Conservation (phyloP, 139 green algal genomes). For the Tetraselmis striata region DNA sequence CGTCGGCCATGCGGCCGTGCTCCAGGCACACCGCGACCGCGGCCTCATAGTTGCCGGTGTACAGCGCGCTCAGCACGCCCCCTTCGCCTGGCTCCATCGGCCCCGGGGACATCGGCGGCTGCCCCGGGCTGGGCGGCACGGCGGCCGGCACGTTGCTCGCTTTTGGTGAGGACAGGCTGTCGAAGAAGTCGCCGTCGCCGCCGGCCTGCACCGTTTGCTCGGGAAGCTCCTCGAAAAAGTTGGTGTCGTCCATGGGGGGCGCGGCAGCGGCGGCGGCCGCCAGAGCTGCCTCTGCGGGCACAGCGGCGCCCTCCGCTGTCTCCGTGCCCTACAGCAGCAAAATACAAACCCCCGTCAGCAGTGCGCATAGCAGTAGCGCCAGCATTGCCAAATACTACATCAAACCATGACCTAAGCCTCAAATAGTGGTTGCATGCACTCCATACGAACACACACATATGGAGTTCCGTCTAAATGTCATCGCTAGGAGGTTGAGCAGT, state of each 20-base stretch:
- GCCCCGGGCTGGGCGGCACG: not conserved
- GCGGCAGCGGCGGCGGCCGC: not conserved
- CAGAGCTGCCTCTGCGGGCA: too few species aligned
- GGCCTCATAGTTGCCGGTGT: constrained; percentile 81
- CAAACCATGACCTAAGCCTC: too few species aligned
- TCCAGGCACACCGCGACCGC: constrained; percentile 61
- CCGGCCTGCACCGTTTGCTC: not conserved
- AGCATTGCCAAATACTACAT: too few species aligned
- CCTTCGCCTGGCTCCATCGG: constrained; percentile 1
- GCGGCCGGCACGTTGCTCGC: constrained; percentile 40
- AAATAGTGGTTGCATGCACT: too few species aligned
- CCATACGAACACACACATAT: too few species aligned
- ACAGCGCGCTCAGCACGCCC: constrained; percentile 81
- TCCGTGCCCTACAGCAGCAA: too few species aligned
- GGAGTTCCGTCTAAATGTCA: too few species aligned
- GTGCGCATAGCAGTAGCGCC: too few species aligned
- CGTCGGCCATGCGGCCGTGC: constrained; percentile 76
- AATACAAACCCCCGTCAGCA: too few species aligned
- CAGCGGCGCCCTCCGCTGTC: too few species aligned
- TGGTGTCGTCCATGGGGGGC: not conserved
- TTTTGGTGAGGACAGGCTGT: too few species aligned
- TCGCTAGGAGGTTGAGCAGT: too few species aligned
- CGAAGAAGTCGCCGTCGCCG: constrained; percentile 46
- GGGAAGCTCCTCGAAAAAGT: not conserved
- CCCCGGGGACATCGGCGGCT: not conserved